phyloP scores from a whole-genome alignment of 768 basidiomycete species.

The Zangia roseola region DNA sequence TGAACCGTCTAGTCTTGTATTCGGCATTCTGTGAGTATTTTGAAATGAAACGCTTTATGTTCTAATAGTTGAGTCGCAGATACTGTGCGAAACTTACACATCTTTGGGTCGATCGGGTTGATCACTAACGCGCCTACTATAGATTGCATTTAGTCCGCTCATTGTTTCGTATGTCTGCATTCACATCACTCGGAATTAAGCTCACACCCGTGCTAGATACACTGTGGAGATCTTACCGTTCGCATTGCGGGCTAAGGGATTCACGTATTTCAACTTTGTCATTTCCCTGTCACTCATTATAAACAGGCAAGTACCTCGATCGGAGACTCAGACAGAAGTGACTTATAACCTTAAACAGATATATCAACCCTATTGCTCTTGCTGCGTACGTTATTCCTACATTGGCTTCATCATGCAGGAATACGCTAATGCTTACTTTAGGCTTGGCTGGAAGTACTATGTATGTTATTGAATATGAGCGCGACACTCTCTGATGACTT shows the following conservation, averaged over 20 bases:
- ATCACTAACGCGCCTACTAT: neutral
- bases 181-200: neutral
- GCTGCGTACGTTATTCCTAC: conserved; percentile 9
- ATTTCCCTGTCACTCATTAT: conserved; percentile 40
- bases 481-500: neutral
- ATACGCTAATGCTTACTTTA: neutral
- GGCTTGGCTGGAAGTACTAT: conserved; percentile 44
- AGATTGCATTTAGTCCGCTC: conserved; percentile 41
- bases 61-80: conserved; percentile 10
- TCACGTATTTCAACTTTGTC: conserved; percentile 37
- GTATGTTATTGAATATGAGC: conserved; percentile 16
- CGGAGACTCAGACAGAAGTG: conserved; percentile 17
- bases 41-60: neutral
- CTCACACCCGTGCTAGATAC: conserved; percentile 22
- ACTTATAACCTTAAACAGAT: conserved; percentile 21
- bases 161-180: conserved; percentile 27
- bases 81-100: conserved; percentile 22
- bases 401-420: neutral
- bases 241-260: conserved; percentile 38
- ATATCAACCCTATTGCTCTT: conserved; percentile 36
- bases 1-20: conserved; percentile 31
- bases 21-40: conserved; percentile 34
- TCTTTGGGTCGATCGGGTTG: neutral
- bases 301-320: conserved; percentile 30
- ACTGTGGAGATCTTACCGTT: conserved; percentile 42